A percentile compares a stretch with the other conserved stretches of the same genome.
phyloP scores from a whole-genome alignment of 2,329 filamentous ascomycete species.

The Huntiella decipiens region DNA sequence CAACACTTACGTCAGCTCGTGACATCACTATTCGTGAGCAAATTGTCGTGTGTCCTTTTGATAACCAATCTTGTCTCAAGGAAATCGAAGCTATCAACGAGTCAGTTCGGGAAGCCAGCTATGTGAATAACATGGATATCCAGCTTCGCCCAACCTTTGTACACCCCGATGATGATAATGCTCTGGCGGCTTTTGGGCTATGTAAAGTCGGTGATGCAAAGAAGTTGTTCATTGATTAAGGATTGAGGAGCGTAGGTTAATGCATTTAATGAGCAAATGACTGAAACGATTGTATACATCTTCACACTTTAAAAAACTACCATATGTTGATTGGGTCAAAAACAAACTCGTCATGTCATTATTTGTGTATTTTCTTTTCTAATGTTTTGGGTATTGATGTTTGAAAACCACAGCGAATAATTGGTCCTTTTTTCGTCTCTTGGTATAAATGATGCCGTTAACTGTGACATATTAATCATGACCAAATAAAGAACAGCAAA shows the following conservation, averaged over 20 bases:
- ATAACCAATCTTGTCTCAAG: constrained; percentile 89
- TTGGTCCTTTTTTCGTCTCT: too few species aligned
- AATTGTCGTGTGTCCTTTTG: constrained; percentile 88
- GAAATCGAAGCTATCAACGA: constrained; percentile 98
- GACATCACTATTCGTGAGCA: constrained; percentile 81
- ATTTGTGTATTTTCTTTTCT: neutral
- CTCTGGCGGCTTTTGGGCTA: constrained; percentile 40
- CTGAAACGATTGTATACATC: neutral
- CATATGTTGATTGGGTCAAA: neutral
- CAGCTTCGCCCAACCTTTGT: constrained; percentile 68
- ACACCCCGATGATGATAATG: constrained; percentile 59
- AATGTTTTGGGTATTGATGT: too few species aligned
- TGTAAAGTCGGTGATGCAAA: constrained; percentile 44
- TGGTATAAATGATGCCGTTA: too few species aligned
- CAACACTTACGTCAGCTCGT: constrained; percentile 53
- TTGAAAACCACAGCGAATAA: too few species aligned
- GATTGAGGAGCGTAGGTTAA: neutral
- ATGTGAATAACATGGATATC: neutral
- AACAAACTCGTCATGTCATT: neutral
- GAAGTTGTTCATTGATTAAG: constrained; percentile 44
- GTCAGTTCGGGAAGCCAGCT: constrained; percentile 8
- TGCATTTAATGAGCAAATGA: neutral
- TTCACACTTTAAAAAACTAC: neutral
- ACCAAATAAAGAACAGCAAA: too few species aligned
- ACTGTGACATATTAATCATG: too few species aligned